Evolutionary conservation across 768 basidiomycete genomes (phyloP), one percentile per base, ranked within the genome.

Genomic region (Tylopilus subfusipes): DNA sequence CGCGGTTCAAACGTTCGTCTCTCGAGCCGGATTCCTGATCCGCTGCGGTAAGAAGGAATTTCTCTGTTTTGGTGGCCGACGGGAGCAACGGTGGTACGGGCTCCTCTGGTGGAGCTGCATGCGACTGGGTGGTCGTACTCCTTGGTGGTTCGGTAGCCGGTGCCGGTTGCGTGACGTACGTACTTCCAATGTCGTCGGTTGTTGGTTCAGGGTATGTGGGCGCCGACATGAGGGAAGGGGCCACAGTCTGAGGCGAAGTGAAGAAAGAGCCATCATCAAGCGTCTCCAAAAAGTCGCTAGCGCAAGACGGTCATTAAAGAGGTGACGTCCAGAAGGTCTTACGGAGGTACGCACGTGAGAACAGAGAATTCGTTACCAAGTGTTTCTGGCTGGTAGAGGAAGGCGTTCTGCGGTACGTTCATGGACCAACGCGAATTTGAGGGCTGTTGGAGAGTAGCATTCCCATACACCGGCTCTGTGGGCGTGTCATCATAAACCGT

Each of bases 11-110:
- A 1, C 95, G 84, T 61, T 96, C 91, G 61, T 95, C 90, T 40
- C 96, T 78, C 22, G 93, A 88, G 0, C 95, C 95, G 2, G 88
- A 82, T 50, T 89, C 90, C 64, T 97, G 95, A 70, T 98, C 96
- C 0, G 96, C 96, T 4, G 96, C 95, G 0, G 92, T 95, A 22
- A 98, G 76, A 55, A 97, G 77, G 73, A 95, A 98, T 46, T 80
- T 82, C 68, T 98, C 96, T 1, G 92, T 88, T 65, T 87, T 89
- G 1, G 82, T 89, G 14, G 86, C 84, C 0, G 86, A 80, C 0
- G 86, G 86, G 2, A 92, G 77, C 4, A 90, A 79, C 16, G 73
- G 66, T 5, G 81, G 76, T 0, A 76, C 72, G 2, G 77, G 69
- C 31, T 77, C 72, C 39, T 77, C 75, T 34, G 75, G 63, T 44